Evolutionary conservation across 768 basidiomycete genomes (phyloP), one percentile per base, ranked within the genome.

Genomic region (Inosperma sp.): DNA sequence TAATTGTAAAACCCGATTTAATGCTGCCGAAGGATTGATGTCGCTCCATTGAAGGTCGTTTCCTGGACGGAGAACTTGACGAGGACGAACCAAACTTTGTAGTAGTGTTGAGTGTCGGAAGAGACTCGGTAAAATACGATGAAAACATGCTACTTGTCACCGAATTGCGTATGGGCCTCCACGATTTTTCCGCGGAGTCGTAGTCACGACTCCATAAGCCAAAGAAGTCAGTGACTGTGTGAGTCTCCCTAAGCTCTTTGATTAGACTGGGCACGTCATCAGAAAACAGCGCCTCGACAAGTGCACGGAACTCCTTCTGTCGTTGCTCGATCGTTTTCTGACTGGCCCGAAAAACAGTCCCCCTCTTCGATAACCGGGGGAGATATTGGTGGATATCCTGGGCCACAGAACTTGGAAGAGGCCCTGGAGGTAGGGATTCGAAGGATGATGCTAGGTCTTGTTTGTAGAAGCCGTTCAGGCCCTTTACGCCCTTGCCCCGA

Each of bases 381-480:
- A 92, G 62, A 58, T 81, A 67, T 5, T 76, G 57, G 59, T 89
- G 86, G 34, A 90, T 75, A 52, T 86, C 79, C 44, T 72, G 77
- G n/a, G 82, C 81, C 35, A 91, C 77, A 12, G 83, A 82, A 41
- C 77, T 79, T 5, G 87, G 86, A 58, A 88, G 77, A n/a, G 88
- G 88, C 7, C 88, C 89, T 6, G 86, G 84, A 10, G 89, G 89
- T 16, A 92, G 75, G 1, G 88, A 90, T 46, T 91, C 89, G 73
- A 85, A 92, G 12, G 89, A 91, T 1, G 89, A 83, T 2, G 89
- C 89, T 49, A 75, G 72, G 60, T 88, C 83, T 26, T 81, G 77
- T 52, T 82, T 79, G 52, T 86, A 77, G 52, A 88, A 79, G 2
- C 87, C 74, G 14, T 84, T 80, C 53, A 62, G 63, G 49, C 82